Evolutionary conservation across 805 yeast genomes (phyloP).

Genomic region (Candida montana): DNA sequence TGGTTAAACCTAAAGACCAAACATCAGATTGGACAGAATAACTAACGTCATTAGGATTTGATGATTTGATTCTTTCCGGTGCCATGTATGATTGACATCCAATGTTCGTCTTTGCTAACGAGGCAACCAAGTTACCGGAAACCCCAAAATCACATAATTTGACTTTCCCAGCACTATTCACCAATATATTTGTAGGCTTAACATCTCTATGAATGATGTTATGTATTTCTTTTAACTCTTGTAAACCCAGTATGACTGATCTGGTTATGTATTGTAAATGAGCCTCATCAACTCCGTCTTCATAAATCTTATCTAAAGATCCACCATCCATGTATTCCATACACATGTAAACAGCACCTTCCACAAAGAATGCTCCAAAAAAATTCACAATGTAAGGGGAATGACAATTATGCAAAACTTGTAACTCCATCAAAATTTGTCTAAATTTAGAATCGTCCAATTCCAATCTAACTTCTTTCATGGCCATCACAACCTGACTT

Average conservation of each 20-base stretch:
- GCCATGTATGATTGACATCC: conserved; percentile 99
- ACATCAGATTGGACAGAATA: conserved; percentile 93
- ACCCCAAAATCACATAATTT: conserved; percentile 96
- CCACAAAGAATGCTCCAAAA: conserved; percentile 95
- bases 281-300: conserved; percentile 68
- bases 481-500: conserved; percentile 88
- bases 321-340: conserved; percentile 98
- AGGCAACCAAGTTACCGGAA: conserved; percentile 89
- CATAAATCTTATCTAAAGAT: conserved; percentile 81
- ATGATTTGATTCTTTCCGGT: conserved; percentile 84
- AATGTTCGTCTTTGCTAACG: conserved; percentile 89
- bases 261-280: conserved; percentile 76
- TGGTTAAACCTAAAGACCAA: conserved; percentile 88
- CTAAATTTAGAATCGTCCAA: conserved; percentile 90
- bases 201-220: conserved; percentile 95
- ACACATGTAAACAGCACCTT: conserved; percentile 97
- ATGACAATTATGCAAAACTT: conserved; percentile 84
- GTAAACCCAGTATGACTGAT: conserved; percentile 75
- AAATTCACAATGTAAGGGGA: conserved; percentile 92
- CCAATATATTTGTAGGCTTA: conserved; percentile 90
- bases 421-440: conserved; percentile 94
- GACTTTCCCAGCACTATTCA: conserved; percentile 77
- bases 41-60: conserved; percentile 67
- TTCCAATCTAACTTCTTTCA: conserved; percentile 93
- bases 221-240: conserved; percentile 80